phyloP scores from a whole-genome alignment of 2,329 filamentous ascomycete species.

The Sclerotinia glacialis region DNA sequence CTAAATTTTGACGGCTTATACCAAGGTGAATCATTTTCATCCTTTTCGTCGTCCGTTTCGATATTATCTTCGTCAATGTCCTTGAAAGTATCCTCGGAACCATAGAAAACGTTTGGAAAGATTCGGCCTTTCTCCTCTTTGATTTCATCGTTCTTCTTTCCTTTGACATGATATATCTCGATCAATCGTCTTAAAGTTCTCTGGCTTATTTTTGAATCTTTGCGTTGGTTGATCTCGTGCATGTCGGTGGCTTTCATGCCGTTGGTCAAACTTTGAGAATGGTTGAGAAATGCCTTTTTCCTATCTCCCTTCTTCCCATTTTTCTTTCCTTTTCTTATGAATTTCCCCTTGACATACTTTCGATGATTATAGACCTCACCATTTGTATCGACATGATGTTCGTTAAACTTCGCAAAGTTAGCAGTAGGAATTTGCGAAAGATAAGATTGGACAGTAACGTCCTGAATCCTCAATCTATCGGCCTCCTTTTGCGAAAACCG shows the following conservation, averaged over 20 bases:
- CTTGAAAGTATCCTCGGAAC: background rate
- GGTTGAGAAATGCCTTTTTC: background rate
- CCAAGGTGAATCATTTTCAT: background rate
- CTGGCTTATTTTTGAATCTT: background rate
- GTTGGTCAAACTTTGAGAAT: too few relatives aligned
- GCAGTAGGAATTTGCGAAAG: background rate
- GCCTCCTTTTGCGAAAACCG: background rate
- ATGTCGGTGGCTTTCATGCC: too few relatives aligned
- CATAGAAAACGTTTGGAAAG: background rate
- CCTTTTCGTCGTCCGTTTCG: background rate
- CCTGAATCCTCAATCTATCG: background rate
- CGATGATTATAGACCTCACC: background rate
- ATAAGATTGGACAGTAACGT: background rate
- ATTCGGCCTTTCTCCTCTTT: background rate
- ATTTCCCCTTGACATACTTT: background rate
- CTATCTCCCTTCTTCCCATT: background rate
- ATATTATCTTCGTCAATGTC: background rate
- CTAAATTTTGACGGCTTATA: background rate
- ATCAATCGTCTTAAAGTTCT: background rate
- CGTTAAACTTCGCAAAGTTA: background rate
- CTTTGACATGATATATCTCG: fast-evolving
- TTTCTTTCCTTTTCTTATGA: background rate
- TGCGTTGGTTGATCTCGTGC: background rate
- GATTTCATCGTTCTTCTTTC: background rate
- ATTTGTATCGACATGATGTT: background rate